phyloP scores from a whole-genome alignment of 2,329 filamentous ascomycete genomes.

The Trichoderma simmonsii region DNA sequence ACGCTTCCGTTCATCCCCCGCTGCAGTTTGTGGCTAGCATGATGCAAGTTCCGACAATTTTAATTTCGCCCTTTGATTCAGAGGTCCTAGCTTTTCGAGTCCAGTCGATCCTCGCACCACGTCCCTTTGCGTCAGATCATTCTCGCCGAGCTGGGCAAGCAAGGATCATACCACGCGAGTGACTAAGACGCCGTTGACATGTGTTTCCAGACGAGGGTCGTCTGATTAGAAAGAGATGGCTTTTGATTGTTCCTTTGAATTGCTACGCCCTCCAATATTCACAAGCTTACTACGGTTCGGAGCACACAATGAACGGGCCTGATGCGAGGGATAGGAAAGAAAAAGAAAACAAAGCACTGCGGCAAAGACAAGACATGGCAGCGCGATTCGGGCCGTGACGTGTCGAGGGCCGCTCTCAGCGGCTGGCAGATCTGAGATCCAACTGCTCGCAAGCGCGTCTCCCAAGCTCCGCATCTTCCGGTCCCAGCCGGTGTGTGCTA shows the following conservation, averaged over 20 bases:
- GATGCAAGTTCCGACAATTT: background rate
- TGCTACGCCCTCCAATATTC: background rate
- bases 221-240: background rate
- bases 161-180: constrained; percentile 5
- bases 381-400: constrained; percentile 17
- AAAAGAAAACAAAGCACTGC: background rate
- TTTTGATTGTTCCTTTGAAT: background rate
- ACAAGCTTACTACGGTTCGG: background rate
- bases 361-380: background rate
- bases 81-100: background rate
- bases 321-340: background rate
- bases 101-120: constrained; percentile 10
- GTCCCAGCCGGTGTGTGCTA: constrained; percentile 4
- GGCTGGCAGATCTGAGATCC: constrained; percentile 14
- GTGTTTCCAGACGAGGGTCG: background rate
- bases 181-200: background rate
- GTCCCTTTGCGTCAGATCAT: constrained; percentile 17
- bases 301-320: background rate
- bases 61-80: background rate
- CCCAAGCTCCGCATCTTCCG: constrained; percentile 7
- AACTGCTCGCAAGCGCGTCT: constrained; percentile 1
- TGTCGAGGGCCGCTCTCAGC: constrained; percentile 7
- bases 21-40: constrained; percentile 6
- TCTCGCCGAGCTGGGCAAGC: background rate
- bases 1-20: background rate